Evolutionary conservation across 2,329 filamentous ascomycete genomes (phyloP).

Genomic region (Aspergillus neotritici): DNA sequence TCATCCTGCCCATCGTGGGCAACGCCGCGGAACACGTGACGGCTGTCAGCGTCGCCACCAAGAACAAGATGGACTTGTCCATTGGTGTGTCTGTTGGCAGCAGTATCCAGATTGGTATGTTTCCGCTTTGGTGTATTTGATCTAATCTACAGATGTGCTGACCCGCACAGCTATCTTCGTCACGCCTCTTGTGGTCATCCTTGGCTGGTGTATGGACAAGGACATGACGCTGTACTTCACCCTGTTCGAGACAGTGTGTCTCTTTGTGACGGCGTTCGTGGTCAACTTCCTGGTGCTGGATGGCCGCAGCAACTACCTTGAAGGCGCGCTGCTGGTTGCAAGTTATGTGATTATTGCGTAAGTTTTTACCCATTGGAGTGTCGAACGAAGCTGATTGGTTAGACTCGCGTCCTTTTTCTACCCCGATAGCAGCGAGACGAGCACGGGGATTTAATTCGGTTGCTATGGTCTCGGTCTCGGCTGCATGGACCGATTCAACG

Average conservation of each 20-base stretch:
- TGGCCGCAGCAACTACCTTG: constrained; percentile 76
- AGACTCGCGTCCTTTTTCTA: constrained; percentile 44
- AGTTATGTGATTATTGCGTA: constrained; percentile 73
- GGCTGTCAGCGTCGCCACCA: constrained; percentile 70
- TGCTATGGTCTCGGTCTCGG: too few relatives aligned
- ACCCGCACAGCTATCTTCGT: constrained; percentile 59
- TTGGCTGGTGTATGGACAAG: constrained; percentile 71
- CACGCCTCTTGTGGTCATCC: constrained; percentile 68
- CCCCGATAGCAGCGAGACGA: constrained; percentile 24
- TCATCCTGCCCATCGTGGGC: constrained; percentile 75
- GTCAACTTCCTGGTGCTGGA: constrained; percentile 83
- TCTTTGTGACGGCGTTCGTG: constrained; percentile 77
- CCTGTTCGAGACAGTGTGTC: constrained; percentile 59
- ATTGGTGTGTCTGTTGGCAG: constrained; percentile 76
- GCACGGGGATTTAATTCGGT: constrained; percentile 6
- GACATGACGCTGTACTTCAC: constrained; percentile 63
- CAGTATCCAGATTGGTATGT: constrained; percentile 64
- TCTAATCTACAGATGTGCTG: constrained; percentile 7
- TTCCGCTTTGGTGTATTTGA: background rate
- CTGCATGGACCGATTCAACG: too few relatives aligned
- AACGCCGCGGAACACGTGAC: constrained; percentile 79
- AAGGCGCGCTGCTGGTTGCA: constrained; percentile 69
- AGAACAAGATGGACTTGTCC: constrained; percentile 80
- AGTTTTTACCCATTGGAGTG: constrained; percentile 12
- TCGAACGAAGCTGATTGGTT: background rate